Evolutionary conservation across 306 rosid genomes (phyloP).

Genomic region (Begonia masoniana): DNA sequence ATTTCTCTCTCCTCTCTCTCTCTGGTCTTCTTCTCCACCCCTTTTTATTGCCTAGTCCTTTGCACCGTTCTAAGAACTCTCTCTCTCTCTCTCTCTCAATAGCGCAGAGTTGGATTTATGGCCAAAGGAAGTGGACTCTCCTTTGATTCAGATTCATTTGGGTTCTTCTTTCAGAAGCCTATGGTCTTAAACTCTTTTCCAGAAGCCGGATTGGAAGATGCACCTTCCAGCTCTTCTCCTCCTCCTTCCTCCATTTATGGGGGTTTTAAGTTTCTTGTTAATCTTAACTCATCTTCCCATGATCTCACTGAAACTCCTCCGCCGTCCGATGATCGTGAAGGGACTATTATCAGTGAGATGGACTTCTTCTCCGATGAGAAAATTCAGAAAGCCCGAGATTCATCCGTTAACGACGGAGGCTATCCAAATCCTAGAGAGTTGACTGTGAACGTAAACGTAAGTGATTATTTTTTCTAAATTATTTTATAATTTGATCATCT

Average conservation of each 20-base stretch:
- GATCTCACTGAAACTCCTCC: slow-evolving; percentile 12
- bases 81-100: slow-evolving; percentile 3
- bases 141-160: slow-evolving; percentile 72
- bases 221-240: slow-evolving; percentile 28
- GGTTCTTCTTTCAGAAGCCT: slow-evolving; percentile 36
- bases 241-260: slow-evolving; percentile 20
- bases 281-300: not conserved
- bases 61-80: slow-evolving; percentile 13
- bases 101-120: slow-evolving; percentile 22
- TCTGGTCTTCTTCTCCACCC: slow-evolving; percentile 36
- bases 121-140: slow-evolving; percentile 62
- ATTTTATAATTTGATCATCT: no score
- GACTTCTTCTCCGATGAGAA: slow-evolving; percentile 50
- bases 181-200: slow-evolving; percentile 55
- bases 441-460: slow-evolving; percentile 42
- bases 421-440: slow-evolving; percentile 6
- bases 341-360: slow-evolving; percentile 40
- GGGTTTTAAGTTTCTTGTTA: no score
- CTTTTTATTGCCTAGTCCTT: slow-evolving; percentile 61
- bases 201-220: slow-evolving; percentile 10
- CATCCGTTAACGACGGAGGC: slow-evolving; percentile 4
- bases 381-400: slow-evolving; percentile 2
- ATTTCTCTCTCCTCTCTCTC: slow-evolving; percentile 2
- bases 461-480: no score
- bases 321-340: slow-evolving; percentile 7